Conservation (phyloP, 805 yeast genomes). For the Candida odintsovae region DNA sequence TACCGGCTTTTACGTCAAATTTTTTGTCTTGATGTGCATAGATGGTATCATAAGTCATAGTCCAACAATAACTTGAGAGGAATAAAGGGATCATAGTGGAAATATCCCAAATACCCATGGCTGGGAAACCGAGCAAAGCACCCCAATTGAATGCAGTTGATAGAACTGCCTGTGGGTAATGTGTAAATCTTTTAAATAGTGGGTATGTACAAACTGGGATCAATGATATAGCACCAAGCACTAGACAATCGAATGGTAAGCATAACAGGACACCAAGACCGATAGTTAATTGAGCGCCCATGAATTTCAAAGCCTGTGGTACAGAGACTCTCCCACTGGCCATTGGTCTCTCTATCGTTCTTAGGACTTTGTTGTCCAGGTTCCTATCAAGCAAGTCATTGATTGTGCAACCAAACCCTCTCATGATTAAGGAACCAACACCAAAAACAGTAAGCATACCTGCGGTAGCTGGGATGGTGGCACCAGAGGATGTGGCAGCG, state of each 20-base stretch:
- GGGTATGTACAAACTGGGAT: conserved; percentile 85
- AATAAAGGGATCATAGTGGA: conserved; percentile 75
- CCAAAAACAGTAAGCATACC: conserved; percentile 68
- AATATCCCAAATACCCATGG: conserved; percentile 81
- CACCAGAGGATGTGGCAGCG: conserved; percentile 73
- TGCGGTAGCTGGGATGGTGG: conserved; percentile 58
- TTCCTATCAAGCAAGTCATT: conserved; percentile 85
- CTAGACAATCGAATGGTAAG: conserved; percentile 77
- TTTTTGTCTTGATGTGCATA: conserved; percentile 96
- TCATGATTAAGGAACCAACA: conserved; percentile 82
- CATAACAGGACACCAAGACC: conserved; percentile 69
- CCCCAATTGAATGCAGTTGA: conserved; percentile 93
- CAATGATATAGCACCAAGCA: conserved; percentile 75
- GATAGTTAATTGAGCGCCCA: conserved; percentile 66
- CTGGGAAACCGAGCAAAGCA: conserved; percentile 89
- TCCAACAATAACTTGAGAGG: conserved; percentile 78
- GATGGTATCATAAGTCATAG: conserved; percentile 92
- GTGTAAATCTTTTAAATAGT: conserved; percentile 87
- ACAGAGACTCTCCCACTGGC: conserved; percentile 78
- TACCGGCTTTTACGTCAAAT: conserved; percentile 85
- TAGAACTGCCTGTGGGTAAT: conserved; percentile 85
- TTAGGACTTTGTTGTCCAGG: conserved; percentile 76
- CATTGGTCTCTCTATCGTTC: conserved; percentile 90
- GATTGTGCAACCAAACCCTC: conserved; percentile 97
- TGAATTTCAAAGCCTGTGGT: conserved; percentile 61